Percentiles rank a stretch among this genome's conserved stretches.
Conservation (phyloP, 352 stramenopile genomes). For the Phytophthora kernoviae region DNA sequence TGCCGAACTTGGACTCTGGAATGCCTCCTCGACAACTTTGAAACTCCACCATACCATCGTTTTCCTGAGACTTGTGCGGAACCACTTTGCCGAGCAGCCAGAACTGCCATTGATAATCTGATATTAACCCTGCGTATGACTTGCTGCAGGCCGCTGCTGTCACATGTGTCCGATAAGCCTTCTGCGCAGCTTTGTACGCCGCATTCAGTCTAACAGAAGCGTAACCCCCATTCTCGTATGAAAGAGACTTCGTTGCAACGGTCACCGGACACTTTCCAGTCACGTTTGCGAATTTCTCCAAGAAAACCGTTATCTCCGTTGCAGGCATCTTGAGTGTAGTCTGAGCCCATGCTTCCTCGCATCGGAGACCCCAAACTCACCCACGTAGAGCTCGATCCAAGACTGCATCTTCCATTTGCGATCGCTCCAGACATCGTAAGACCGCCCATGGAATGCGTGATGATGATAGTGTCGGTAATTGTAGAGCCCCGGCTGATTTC, state of each 20-base stretch:
- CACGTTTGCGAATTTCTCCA: slow-evolving; percentile 28
- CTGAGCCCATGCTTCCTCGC: slow-evolving; percentile 43
- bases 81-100: slow-evolving; percentile 12
- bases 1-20: slow-evolving; percentile 21
- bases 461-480: slow-evolving; percentile 36
- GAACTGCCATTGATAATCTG: slow-evolving; percentile 13
- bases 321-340: slow-evolving; percentile 40
- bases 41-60: slow-evolving; percentile 8
- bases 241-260: slow-evolving; percentile 27
- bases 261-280: slow-evolving; percentile 36
- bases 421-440: slow-evolving; percentile 35
- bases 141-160: slow-evolving; percentile 30
- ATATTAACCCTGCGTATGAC: slow-evolving; percentile 22
- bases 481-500: slow-evolving; percentile 13
- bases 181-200: slow-evolving; percentile 20
- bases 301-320: slow-evolving; percentile 18
- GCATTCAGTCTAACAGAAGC: slow-evolving; percentile 2
- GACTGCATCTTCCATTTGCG: slow-evolving; percentile 37
- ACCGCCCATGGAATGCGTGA: slow-evolving; percentile 46
- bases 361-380: slow-evolving; percentile 38
- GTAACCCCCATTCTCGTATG: not conserved
- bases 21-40: slow-evolving; percentile 33
- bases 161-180: slow-evolving; percentile 14
- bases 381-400: slow-evolving; percentile 37
- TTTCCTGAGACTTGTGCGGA: slow-evolving; percentile 19